Conservation (phyloP, 768 basidiomycete species). For the Suillus subluteus region DNA sequence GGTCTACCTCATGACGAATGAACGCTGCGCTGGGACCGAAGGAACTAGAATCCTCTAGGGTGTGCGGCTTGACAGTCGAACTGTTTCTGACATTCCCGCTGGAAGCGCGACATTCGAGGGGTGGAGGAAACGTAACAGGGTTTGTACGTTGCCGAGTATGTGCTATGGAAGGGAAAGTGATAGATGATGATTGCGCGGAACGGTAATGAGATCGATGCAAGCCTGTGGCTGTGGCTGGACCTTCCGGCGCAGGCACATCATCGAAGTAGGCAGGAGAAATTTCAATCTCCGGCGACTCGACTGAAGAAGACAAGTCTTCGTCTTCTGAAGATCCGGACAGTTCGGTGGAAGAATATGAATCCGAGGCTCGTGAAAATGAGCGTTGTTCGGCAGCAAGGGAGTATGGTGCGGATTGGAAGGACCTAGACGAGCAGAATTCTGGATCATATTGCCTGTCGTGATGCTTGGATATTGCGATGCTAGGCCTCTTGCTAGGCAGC, state of each 20-base stretch:
- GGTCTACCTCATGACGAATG: constrained; percentile 24
- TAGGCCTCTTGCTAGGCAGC: neutral
- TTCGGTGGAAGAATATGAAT: constrained; percentile 8
- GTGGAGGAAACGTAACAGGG: neutral
- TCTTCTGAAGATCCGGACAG: constrained; percentile 25
- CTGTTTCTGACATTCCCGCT: neutral
- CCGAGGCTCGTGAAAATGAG: constrained; percentile 17
- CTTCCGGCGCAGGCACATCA: constrained; percentile 46
- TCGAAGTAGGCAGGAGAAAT: constrained; percentile 50
- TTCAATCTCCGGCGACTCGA: constrained; percentile 30
- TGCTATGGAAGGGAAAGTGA: constrained; percentile 23
- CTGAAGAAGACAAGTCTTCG: constrained; percentile 20
- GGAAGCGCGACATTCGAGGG: constrained; percentile 1
- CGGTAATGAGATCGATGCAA: constrained; percentile 35
- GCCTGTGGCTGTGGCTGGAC: constrained; percentile 46
- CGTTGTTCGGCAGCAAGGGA: constrained; percentile 1
- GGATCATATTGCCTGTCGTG: constrained; percentile 8
- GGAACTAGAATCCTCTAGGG: neutral
- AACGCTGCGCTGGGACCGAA: constrained; percentile 36
- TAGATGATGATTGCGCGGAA: constrained; percentile 21
- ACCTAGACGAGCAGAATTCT: constrained; percentile 14
- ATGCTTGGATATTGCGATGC: neutral
- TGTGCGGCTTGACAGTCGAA: neutral
- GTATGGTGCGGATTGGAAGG: constrained; percentile 19
- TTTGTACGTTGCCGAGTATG: constrained; percentile 15